phyloP scores from a whole-genome alignment of 2,329 filamentous ascomycete species.

The Bipolaris gigantea region DNA sequence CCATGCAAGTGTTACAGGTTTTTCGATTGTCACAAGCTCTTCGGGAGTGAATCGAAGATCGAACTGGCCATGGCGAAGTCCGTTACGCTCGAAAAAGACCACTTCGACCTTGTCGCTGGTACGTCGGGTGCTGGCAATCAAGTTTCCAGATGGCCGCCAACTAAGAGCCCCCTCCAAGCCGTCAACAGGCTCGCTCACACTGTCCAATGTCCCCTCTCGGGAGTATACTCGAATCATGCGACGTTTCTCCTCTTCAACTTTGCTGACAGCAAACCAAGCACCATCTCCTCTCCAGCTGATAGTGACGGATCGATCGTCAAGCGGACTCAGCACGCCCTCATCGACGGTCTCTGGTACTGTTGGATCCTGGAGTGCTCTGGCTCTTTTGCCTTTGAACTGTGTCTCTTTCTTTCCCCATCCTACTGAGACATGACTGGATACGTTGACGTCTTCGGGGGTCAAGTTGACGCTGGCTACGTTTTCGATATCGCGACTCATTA shows the following conservation, averaged over 20 bases:
- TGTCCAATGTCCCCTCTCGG: slow-evolving; percentile 85
- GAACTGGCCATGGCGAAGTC: slow-evolving; percentile 94
- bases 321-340: slow-evolving; percentile 71
- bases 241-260: slow-evolving; percentile 67
- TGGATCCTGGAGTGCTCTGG: slow-evolving; percentile 83
- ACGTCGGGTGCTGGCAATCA: slow-evolving; percentile 84
- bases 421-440: slow-evolving; percentile 92
- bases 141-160: slow-evolving; percentile 88
- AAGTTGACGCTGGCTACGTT: slow-evolving; percentile 75
- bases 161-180: slow-evolving; percentile 83
- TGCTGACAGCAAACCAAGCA: slow-evolving; percentile 84
- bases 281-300: slow-evolving; percentile 97
- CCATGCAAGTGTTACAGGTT: slow-evolving; percentile 73
- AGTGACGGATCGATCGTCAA: slow-evolving; percentile 70
- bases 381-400: slow-evolving; percentile 91
- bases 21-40: slow-evolving; percentile 58
- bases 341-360: slow-evolving; percentile 94
- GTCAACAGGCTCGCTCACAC: slow-evolving; percentile 92
- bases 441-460: slow-evolving; percentile 73
- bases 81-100: slow-evolving; percentile 95
- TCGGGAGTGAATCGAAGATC: slow-evolving; percentile 69
- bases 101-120: slow-evolving; percentile 72
- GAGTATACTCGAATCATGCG: slow-evolving; percentile 88
- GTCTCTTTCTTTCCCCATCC: slow-evolving; percentile 99
- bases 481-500: slow-evolving; percentile 93